Base-by-base conservation (phyloP, 805 yeast species). In the Teunomyces stri region DNA sequence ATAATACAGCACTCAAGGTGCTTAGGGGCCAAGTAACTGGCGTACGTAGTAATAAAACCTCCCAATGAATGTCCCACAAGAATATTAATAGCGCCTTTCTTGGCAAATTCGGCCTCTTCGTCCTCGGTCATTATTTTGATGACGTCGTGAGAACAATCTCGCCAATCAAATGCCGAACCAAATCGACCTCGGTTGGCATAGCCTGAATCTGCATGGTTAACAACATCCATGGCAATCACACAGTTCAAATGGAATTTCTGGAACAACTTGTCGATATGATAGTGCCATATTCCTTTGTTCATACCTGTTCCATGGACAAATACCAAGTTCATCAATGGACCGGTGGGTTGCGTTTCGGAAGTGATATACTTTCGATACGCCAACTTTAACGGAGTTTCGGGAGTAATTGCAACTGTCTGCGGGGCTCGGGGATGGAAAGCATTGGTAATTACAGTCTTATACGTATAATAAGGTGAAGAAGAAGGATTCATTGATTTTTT, bases 51-150 rank as follows among this genome's bases (percentile, higher is more conserved):
- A 45, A 68, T 74, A 51, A 70, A 74, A 0, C 89, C 95, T 7
- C 94, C 94, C 79, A 84, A 76, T 0, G 92, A 85, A 59, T 87
- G 95, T 4, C 94, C 94, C 18, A 86, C 59, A 2, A 72, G 57
- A 4, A 87, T 72, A 48, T 69, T 74, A 15, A 73, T 61, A 22
- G 74, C 69, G 13, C 73, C 60, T 18, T 73, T 69, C 13, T 59
- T 57, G 45, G 37, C 66, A 53, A 54, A 58, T 50, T 60, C 69
- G 22, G 60, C 52, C 4, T 60, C 54, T 41, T 55, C 74, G 57
- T 80, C 85, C 33, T 64, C 55, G 39, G 62, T 57, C n/a, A 78
- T 67, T 10, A 83, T 67, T 43, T 61, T 54, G 44, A 76, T 65
- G 20, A 77, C 62, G 59, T 87, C 94, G 47, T 78, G 76, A 1